phyloP scores from a whole-genome alignment of 1,284 basidiomycete species.

The Tilletia indica region DNA sequence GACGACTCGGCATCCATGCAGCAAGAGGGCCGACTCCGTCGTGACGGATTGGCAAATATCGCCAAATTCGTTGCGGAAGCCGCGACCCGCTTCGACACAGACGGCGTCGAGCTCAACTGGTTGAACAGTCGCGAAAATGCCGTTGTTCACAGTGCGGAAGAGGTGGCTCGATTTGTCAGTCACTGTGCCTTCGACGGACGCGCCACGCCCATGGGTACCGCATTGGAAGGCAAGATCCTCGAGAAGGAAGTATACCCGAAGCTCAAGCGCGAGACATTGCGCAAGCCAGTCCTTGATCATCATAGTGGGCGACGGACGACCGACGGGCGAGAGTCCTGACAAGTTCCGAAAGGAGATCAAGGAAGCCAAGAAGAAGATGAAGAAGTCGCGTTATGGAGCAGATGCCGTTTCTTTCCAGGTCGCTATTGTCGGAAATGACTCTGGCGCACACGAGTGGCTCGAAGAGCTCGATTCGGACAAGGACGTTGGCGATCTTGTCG shows the following conservation, averaged over 20 bases:
- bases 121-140: conserved; percentile 30
- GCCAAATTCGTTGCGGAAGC: conserved; percentile 41
- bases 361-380: conserved; percentile 31
- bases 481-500: conserved; percentile 40
- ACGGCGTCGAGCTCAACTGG: conserved; percentile 46
- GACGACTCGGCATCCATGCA: conserved; percentile 45
- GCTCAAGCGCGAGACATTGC: conserved; percentile 25
- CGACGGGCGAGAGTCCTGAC: conserved; percentile 39
- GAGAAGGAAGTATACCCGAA: conserved; percentile 31
- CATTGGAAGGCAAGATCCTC: conserved; percentile 36
- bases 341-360: conserved; percentile 38
- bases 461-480: conserved; percentile 45
- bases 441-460: conserved; percentile 47
- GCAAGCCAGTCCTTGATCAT: conserved; percentile 37
- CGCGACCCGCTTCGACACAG: conserved; percentile 38
- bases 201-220: conserved; percentile 39
- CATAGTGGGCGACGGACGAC: conserved; percentile 43
- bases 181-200: conserved; percentile 35
- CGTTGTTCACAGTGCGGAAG: conserved; percentile 34
- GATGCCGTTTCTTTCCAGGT: conserved; percentile 44
- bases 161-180: conserved; percentile 31
- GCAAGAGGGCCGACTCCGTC: conserved; percentile 27
- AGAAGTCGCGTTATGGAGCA: conserved; percentile 32
- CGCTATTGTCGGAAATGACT: conserved; percentile 44
- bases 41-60: conserved; percentile 35